Evolutionary conservation across 169 alveolate genomes (phyloP).

Genomic region (Plasmodium ovale): DNA sequence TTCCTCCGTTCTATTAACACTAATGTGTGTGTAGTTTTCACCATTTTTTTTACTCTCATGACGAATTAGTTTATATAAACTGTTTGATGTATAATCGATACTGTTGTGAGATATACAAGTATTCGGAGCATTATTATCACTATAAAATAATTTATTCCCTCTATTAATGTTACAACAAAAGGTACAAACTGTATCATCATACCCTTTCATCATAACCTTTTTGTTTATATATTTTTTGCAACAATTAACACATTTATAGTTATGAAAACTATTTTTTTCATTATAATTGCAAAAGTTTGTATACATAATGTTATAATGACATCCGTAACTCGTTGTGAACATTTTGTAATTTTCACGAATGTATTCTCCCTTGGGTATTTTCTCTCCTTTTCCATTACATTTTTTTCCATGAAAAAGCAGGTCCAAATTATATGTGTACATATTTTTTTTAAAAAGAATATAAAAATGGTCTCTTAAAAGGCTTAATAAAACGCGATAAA

Average conservation of each 20-base stretch:
- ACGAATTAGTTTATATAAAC: background rate
- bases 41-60: background rate
- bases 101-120: background rate
- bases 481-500: constrained; percentile 9
- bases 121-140: background rate
- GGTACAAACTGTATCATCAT: background rate
- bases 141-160: too few relatives aligned
- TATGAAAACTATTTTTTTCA: background rate
- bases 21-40: background rate
- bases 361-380: too few relatives aligned
- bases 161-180: too few relatives aligned
- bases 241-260: background rate
- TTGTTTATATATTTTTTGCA: too few relatives aligned
- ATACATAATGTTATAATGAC: too few relatives aligned
- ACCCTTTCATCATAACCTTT: background rate
- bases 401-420: background rate
- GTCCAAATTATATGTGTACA: constrained; percentile 22
- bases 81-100: background rate
- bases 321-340: too few relatives aligned
- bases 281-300: too few relatives aligned
- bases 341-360: too few relatives aligned
- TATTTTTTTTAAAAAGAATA: constrained; percentile 14
- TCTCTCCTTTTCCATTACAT: too few relatives aligned
- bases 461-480: background rate
- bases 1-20: background rate